Base-by-base conservation (phyloP, 352 stramenopile genomes). In the Phytophthora ramorum region DNA sequence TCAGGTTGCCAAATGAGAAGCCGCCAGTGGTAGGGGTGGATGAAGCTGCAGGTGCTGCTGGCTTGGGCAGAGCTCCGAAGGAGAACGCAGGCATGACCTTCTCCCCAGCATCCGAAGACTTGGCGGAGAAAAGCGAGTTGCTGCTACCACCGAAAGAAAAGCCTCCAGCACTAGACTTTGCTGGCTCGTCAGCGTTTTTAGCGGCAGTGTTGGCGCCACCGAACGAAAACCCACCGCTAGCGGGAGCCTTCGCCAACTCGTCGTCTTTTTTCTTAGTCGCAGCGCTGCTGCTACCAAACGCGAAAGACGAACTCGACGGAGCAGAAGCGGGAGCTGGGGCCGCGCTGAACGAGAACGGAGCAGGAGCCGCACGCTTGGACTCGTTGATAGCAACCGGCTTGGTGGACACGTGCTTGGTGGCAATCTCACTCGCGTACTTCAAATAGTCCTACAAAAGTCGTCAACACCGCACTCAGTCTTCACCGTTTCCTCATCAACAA, bases 351-450 rank as follows among this genome's bases (percentile, higher is more conserved):
- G 66, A 67, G 28, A 77, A 71, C 4, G 79, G 63, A 3, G 62
- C 45, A 17, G 69, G 58, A 8, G 48, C 30, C 16, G 70, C 35
- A 9, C 46, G 45, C 38, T 73, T 76, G n/a, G 58, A 37, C 43
- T 83, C 71, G 17, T 66, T 69, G 19, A 80, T 76, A 8, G 75
- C 68, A 50, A 91, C 74, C 14, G 83, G 79, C 57, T 86, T 91
- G 20, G 80, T 87, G 16, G 79, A 72, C 16, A 81, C 80, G 66
- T 91, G 73, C 54, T 92, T 91, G 41, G 59, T 62, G 4, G 70
- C 82, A 32, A 96, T 87, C 30, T 76, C 72, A 35, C 66, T 55
- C 24, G 85, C 88, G 48, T 93, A 83, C 58, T 83, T 83, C 26
- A 92, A 46, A 50, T 96, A 96, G 28, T 96, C 88, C 76, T 91